Evolutionary conservation across 1,284 basidiomycete species (phyloP), one percentile per base, ranked within the genome.

Genomic region (Athelia sp.): DNA sequence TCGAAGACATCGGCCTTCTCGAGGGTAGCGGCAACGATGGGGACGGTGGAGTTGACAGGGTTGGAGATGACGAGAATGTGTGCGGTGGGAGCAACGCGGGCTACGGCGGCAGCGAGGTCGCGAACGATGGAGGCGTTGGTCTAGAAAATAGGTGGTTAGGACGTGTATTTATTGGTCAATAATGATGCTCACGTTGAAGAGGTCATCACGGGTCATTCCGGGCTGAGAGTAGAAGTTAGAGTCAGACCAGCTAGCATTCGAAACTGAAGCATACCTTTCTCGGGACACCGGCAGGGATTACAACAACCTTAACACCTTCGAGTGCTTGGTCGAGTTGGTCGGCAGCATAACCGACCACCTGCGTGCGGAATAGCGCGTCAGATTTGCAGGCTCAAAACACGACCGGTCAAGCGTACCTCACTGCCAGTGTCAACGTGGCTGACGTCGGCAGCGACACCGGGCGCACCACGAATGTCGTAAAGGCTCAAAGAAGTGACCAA

Each of bases 261-360:
- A 46, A 26, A 23, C 31, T 50, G 51, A 2, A 21, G 24, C 38
- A 59, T 72, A 93, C 92, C 83, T 95, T 95, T 66, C 93, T 79
- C 56, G 93, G 93, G 52, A 95, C 93, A 82, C 96, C 97, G 69
- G 96, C 96, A 54, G 97, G 97, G 69, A 98, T 97, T 60, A 99
- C 89, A 58, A 99, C 87, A 56, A 99, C 87, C 71, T 95, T 78
- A 56, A 81, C 87, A 59, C 87, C 91, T 55, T 90, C 82, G 52
- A 97, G 80, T 19, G 93, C 92, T 60, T 85, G 78, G 66, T 92
- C 89, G 62, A 97, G 82, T 67, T 93, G 81, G 69, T 91, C 88
- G 48, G 86, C 83, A 54, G 86, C 75, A 65, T 85, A 95, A 52
- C 93, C 93, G 34, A 73, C 77, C 54, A 91, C 89, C 87, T 91